Evolutionary conservation across 768 basidiomycete species (phyloP), one percentile per base, ranked within the genome.

Genomic region (Sarcomyxa edulis): DNA sequence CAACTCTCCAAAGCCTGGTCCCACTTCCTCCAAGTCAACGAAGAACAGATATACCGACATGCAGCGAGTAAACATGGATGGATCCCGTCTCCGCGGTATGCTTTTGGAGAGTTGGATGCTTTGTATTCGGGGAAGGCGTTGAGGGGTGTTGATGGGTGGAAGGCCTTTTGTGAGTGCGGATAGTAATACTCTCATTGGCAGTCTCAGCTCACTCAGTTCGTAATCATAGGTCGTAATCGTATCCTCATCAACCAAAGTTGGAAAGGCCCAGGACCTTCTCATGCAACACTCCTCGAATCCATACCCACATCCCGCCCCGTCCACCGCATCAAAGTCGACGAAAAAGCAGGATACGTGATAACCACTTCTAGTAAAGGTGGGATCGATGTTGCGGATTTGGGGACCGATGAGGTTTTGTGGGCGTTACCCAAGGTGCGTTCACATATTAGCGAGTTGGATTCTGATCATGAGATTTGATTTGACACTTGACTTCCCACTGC

Each of bases 241-340:
- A 47, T 64, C 26, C 58, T 60, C 28, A 63, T 78, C 33, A 60
- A 68, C 35, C 60, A 53, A 20, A 72, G 69, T 28, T 87, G 84
- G 84, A 46, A 58, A 2, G 84, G 78, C 6, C 58, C 61, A 25
- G 72, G 63, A 0, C 62, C 67, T 2, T 73, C 74, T 8, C 45
- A 46, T 3, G 49, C 61, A 10, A 66, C 55, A 15, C 42, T 58
- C n/a, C 55, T 72, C 25, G 45, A 51, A 1, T 40, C 53, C 6
- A 40, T 25, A 7, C 11, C 14, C 14, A 48, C 63, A 5, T 63
- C 69, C 15, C 45, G 47, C 18, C 48, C 53, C 4, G 76, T 84
- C 0, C 84, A 89, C 56, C 76, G 84, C 6, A 77, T 89, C 60
- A 90, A 90, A 58, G 71, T 84, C 15, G 88, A 91, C 40, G 76